phyloP scores from a whole-genome alignment of 2,329 filamentous ascomycete species.

The Paracamarosporium sp. region DNA sequence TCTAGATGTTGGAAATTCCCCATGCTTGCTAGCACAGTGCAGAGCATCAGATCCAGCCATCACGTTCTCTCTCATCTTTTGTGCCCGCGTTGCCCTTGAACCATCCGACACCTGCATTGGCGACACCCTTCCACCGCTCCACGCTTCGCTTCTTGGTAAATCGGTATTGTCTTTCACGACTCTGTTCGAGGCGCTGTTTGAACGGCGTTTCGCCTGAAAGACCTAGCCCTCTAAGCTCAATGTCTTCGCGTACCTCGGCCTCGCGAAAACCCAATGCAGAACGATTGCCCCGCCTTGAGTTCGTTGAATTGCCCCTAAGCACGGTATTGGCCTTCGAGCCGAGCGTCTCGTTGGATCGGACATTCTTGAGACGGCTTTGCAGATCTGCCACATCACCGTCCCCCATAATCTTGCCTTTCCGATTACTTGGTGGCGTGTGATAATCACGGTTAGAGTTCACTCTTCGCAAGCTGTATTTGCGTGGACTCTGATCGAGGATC shows the following conservation, averaged over 20 bases:
- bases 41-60: conserved; percentile 33
- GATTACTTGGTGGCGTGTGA: conserved; percentile 42
- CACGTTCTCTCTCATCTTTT: conserved; percentile 35
- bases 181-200: conserved; percentile 39
- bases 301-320: conserved; percentile 27
- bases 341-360: conserved; percentile 41
- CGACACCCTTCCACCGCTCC: conserved; percentile 43
- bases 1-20: background rate
- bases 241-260: conserved; percentile 45
- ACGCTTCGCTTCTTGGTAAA: conserved; percentile 43
- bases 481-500: conserved; percentile 52
- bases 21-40: too few species aligned
- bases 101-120: conserved; percentile 43
- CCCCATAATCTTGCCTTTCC: conserved; percentile 38
- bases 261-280: conserved; percentile 44
- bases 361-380: conserved; percentile 34
- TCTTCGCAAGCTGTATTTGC: conserved; percentile 45
- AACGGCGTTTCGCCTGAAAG: conserved; percentile 31
- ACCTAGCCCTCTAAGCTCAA: conserved; percentile 38
- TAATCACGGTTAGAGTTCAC: conserved; percentile 39
- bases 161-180: conserved; percentile 37
- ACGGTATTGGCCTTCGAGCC: conserved; percentile 25
- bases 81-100: conserved; percentile 34
- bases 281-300: conserved; percentile 27
- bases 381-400: conserved; percentile 39